These are phyloP conservation scores for Tetracladium setigerum DNA, from an alignment of 495 filamentous ascomycete genomes.

Conservation along the genomic window DNA sequence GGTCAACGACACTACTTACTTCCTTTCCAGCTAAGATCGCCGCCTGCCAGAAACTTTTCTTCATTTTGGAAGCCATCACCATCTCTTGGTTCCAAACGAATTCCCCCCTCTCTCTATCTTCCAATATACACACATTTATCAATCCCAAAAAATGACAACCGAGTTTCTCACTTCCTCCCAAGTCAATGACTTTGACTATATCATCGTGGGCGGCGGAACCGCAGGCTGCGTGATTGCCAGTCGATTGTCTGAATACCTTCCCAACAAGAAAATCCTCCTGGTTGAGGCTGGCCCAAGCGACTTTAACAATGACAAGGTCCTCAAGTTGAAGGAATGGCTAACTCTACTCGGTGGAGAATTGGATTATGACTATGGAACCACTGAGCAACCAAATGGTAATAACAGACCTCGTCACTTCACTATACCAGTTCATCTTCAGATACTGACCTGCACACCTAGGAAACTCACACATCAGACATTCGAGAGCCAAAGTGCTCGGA, in stretches of 20 bases:
- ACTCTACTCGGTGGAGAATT: slow-evolving; percentile 70
- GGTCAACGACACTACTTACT: no score
- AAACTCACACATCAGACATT: slow-evolving; percentile 78
- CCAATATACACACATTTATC: neutral
- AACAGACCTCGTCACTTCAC: neutral
- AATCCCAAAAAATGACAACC: slow-evolving; percentile 53
- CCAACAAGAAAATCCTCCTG: slow-evolving; percentile 55
- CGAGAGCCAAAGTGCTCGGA: slow-evolving; percentile 76
- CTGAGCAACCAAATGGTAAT: slow-evolving; percentile 70
- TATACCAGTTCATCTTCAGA: neutral
- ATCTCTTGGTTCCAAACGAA: no score
- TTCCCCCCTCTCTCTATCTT: neutral
- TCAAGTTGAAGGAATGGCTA: slow-evolving; percentile 76
- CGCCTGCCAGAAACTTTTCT: no score
- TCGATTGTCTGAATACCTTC: slow-evolving; percentile 47
- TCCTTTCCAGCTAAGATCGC: no score
- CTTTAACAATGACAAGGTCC: slow-evolving; percentile 36
- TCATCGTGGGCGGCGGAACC: slow-evolving; percentile 82
- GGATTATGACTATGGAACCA: slow-evolving; percentile 82
- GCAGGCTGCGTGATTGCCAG: slow-evolving; percentile 78
- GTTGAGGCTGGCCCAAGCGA: slow-evolving; percentile 55
- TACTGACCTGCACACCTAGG: slow-evolving; percentile 34
- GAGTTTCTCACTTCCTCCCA: slow-evolving; percentile 49
- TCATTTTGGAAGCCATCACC: no score
- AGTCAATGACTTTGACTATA: slow-evolving; percentile 66